A percentile compares a stretch with the other conserved stretches of the same genome.
phyloP scores from a whole-genome alignment of 2,329 filamentous ascomycete genomes.

The Pezicula radicicola region DNA sequence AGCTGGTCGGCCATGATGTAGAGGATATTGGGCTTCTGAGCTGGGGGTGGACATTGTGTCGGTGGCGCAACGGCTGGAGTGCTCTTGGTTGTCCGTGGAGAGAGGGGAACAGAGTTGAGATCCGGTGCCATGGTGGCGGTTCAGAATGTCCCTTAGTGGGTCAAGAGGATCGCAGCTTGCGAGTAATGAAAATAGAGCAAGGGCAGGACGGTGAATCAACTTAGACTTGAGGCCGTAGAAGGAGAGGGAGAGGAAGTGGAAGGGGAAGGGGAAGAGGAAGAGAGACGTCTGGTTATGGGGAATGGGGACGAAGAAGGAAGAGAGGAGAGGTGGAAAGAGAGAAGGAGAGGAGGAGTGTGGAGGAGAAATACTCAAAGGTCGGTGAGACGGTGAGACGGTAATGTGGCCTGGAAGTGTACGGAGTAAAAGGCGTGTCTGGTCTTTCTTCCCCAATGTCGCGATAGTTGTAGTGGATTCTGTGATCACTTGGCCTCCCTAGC shows the following conservation, averaged over 20 bases:
- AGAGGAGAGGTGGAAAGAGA: neutral
- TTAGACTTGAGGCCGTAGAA: no score
- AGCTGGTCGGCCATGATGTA: conserved; percentile 98
- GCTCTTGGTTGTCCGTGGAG: conserved; percentile 33
- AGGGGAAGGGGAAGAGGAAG: neutral
- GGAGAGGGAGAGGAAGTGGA: neutral
- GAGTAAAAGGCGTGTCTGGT: no score
- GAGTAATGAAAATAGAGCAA: neutral
- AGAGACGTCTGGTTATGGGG: neutral
- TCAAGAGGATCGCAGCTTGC: neutral
- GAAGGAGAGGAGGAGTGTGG: neutral
- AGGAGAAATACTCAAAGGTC: neutral
- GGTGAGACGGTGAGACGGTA: neutral
- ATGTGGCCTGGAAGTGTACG: neutral
- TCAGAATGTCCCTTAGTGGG: neutral
- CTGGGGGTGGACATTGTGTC: conserved; percentile 8
- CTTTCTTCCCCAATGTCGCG: no score
- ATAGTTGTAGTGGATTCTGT: no score
- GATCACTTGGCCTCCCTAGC: no score
- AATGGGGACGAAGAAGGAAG: neutral
- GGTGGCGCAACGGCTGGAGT: conserved; percentile 22
- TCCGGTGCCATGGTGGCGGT: conserved; percentile 61
- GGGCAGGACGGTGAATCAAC: no score
- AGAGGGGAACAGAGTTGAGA: conserved; percentile 66
- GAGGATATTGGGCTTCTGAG: conserved; percentile 62